Conservation (phyloP, 2,329 filamentous ascomycete species). For the Clarireedia hainanense region DNA sequence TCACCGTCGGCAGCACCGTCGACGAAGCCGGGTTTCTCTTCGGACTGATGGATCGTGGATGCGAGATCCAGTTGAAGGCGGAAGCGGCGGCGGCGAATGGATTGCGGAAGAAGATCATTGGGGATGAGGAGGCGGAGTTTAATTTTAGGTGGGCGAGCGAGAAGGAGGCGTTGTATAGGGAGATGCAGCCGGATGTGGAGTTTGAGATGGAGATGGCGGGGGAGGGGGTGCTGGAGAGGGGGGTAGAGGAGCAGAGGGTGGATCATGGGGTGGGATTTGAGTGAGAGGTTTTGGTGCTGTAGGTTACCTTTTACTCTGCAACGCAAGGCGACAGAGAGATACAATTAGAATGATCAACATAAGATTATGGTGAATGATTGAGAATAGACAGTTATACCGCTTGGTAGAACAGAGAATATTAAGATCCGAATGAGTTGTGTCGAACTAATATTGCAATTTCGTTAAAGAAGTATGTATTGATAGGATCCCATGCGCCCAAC, state of each 20-base stretch:
- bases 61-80: constrained; percentile 58
- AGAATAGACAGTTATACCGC: no score
- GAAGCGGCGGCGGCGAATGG: constrained; percentile 57
- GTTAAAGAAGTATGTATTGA: no score
- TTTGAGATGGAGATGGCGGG: constrained; percentile 38
- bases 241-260: constrained; percentile 24
- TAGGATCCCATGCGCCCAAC: no score
- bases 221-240: constrained; percentile 25
- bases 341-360: no score
- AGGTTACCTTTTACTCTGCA: neutral
- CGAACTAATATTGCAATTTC: no score
- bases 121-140: constrained; percentile 47
- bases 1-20: constrained; percentile 64
- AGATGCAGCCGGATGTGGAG: constrained; percentile 40
- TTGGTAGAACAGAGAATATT: no score
- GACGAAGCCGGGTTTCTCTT: constrained; percentile 69
- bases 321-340: no score
- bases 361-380: no score
- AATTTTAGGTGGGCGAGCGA: constrained; percentile 44
- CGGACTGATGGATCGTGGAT: constrained; percentile 59
- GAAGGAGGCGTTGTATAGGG: constrained; percentile 37
- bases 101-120: constrained; percentile 43
- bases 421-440: no score
- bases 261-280: constrained; percentile 19
- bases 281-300: neutral